phyloP scores from a whole-genome alignment of 495 filamentous ascomycete genomes.

The Cercophora newfieldiana region DNA sequence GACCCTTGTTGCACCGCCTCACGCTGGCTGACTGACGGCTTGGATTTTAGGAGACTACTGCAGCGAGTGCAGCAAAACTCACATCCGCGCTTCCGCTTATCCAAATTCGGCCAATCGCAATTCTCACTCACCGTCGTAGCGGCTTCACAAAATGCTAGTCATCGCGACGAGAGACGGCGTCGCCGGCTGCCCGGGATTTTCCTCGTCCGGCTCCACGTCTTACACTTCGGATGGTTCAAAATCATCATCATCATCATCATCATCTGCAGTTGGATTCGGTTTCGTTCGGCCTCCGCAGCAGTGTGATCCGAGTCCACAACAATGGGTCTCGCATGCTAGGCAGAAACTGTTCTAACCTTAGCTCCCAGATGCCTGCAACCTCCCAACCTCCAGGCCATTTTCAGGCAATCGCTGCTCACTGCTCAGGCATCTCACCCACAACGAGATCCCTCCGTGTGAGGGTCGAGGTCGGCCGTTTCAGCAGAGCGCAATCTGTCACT shows the following conservation, averaged over 20 bases:
- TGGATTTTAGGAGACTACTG: too few relatives aligned
- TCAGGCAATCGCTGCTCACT: not conserved
- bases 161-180: not conserved
- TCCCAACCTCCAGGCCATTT: not conserved
- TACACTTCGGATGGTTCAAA: not conserved
- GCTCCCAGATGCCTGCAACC: not conserved
- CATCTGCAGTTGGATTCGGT: not conserved
- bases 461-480: not conserved
- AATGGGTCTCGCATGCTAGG: not conserved
- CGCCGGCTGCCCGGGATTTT: not conserved
- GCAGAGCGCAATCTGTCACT: not conserved
- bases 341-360: conserved; percentile 1
- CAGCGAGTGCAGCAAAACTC: not conserved
- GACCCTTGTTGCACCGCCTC: conserved; percentile 7
- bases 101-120: not conserved
- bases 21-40: not conserved
- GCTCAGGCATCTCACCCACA: not conserved
- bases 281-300: not conserved
- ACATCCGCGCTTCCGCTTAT: not conserved
- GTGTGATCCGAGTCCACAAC: not conserved
- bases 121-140: not conserved
- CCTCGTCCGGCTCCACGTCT: not conserved
- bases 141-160: not conserved
- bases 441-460: not conserved
- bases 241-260: not conserved